A percentile compares a stretch with the other conserved stretches of the same genome.
Evolutionary conservation across 2,329 filamentous ascomycete species (phyloP).

Genomic region (Cadophora sp.): DNA sequence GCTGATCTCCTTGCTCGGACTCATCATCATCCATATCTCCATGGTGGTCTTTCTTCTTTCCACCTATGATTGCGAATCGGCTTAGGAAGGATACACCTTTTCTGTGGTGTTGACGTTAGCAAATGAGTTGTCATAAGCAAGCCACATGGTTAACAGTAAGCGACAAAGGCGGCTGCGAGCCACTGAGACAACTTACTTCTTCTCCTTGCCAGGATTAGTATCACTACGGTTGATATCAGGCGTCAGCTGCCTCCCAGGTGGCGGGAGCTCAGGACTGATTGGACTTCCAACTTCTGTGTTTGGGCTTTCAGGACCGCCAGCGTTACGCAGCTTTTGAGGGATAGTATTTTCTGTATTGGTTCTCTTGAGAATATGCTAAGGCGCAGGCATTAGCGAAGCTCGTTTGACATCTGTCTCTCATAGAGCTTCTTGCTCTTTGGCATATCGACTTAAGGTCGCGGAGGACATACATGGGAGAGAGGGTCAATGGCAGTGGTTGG

Average conservation of each 20-base stretch:
- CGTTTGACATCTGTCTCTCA: background rate
- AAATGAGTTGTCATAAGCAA: slow-evolving; percentile 29
- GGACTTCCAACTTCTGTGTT: slow-evolving; percentile 35
- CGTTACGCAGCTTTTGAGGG: slow-evolving; percentile 55
- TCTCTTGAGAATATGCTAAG: slow-evolving; percentile 65
- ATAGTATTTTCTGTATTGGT: slow-evolving; percentile 69
- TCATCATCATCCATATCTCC: slow-evolving; percentile 64
- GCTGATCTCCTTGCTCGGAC: slow-evolving; percentile 71
- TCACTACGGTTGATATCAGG: slow-evolving; percentile 41
- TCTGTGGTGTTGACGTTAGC: slow-evolving; percentile 52
- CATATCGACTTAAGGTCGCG: slow-evolving; percentile 15
- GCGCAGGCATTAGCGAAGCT: slow-evolving; percentile 32
- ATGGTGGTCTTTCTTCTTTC: slow-evolving; percentile 71
- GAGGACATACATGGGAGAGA: slow-evolving; percentile 65
- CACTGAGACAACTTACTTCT: slow-evolving; percentile 61
- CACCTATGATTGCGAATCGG: slow-evolving; percentile 74
- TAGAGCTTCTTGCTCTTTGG: slow-evolving; percentile 4
- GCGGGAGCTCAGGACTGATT: slow-evolving; percentile 35
- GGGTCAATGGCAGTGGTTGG: slow-evolving; percentile 63
- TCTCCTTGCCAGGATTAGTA: slow-evolving; percentile 57
- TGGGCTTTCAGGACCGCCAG: slow-evolving; percentile 59
- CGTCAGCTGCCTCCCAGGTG: slow-evolving; percentile 47
- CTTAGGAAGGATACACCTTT: slow-evolving; percentile 92
- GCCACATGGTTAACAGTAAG: slow-evolving; percentile 32
- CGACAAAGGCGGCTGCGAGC: slow-evolving; percentile 20